phyloP scores from a whole-genome alignment of 768 basidiomycete species.

The Leucocoprinus sp. region DNA sequence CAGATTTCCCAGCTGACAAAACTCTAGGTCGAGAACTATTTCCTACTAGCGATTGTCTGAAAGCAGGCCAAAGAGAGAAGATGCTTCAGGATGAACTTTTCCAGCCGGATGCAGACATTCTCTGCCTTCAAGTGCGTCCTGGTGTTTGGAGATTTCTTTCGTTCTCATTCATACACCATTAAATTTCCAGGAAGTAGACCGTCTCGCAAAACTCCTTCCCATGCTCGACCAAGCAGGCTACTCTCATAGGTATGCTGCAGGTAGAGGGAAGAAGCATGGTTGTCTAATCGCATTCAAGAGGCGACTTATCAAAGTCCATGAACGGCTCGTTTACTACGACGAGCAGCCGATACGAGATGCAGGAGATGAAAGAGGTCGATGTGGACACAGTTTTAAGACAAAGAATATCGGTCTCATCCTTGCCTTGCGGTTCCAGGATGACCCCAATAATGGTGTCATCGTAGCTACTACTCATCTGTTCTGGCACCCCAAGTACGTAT shows the following conservation, averaged over 20 bases:
- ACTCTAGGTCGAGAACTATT: slow-evolving; percentile 67
- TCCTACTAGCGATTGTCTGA: slow-evolving; percentile 79
- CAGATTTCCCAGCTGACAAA: background rate
- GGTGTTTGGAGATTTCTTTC: background rate
- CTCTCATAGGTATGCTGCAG: slow-evolving; percentile 54
- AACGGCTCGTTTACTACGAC: slow-evolving; percentile 62
- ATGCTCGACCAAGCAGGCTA: slow-evolving; percentile 60
- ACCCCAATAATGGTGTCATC: slow-evolving; percentile 47
- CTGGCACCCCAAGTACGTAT: slow-evolving; percentile 81
- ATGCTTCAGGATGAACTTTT: slow-evolving; percentile 76
- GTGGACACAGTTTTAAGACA: slow-evolving; percentile 59
- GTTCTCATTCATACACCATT: slow-evolving; percentile 3
- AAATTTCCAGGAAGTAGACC: slow-evolving; percentile 71
- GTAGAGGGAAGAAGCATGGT: slow-evolving; percentile 75
- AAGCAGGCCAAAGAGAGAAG: slow-evolving; percentile 59
- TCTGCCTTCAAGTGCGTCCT: slow-evolving; percentile 72
- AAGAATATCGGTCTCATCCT: slow-evolving; percentile 77
- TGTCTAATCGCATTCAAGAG: slow-evolving; percentile 73
- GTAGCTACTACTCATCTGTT: slow-evolving; percentile 90
- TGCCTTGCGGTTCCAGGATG: slow-evolving; percentile 42
- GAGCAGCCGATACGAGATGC: slow-evolving; percentile 41
- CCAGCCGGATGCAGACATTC: slow-evolving; percentile 64
- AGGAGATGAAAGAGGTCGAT: slow-evolving; percentile 26
- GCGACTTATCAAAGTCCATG: slow-evolving; percentile 35
- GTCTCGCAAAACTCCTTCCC: slow-evolving; percentile 64